Evolutionary conservation across 495 filamentous ascomycete genomes (phyloP).

Genomic region (Sphaerosporella brunnea): DNA sequence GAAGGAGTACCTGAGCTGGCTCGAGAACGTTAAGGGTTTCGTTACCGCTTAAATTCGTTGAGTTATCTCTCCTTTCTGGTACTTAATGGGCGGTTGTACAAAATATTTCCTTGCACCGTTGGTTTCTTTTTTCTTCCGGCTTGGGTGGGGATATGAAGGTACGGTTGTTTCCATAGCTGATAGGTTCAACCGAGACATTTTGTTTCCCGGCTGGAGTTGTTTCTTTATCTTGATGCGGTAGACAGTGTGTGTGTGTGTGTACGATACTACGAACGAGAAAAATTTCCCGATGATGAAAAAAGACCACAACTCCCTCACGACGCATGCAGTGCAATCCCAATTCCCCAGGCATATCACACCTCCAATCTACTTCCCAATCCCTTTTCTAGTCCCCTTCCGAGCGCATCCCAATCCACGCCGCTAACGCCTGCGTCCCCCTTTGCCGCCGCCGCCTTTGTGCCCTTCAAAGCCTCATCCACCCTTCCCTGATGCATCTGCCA

Average conservation of each 20-base stretch:
- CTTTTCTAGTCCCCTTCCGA: constrained; percentile 17
- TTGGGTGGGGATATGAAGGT: too few relatives aligned
- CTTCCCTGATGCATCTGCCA: constrained; percentile 19
- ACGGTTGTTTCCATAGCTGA: too few relatives aligned
- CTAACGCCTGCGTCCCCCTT: constrained; percentile 16
- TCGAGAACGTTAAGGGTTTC: constrained; percentile 67
- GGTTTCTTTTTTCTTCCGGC: too few relatives aligned
- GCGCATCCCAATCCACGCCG: constrained; percentile 20
- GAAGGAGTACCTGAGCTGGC: constrained; percentile 86
- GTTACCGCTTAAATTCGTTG: constrained; percentile 40
- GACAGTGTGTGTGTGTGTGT: neutral
- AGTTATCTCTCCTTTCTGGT: neutral
- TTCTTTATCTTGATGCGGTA: neutral
- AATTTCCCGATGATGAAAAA: too few relatives aligned
- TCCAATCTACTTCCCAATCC: constrained; percentile 17
- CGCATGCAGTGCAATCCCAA: too few relatives aligned
- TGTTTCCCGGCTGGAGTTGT: too few relatives aligned
- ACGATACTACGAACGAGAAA: neutral
- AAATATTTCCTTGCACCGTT: constrained; percentile 1
- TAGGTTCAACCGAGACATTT: too few relatives aligned
- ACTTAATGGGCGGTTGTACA: constrained; percentile 9
- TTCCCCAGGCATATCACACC: too few relatives aligned
- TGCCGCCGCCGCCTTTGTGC: constrained; percentile 11
- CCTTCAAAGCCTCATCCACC: constrained; percentile 11
- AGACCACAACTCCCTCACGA: too few relatives aligned